Evolutionary conservation across 2,329 filamentous ascomycete genomes (phyloP), one percentile per base, ranked within the genome.

Genomic region (Exophiala spinifera): DNA sequence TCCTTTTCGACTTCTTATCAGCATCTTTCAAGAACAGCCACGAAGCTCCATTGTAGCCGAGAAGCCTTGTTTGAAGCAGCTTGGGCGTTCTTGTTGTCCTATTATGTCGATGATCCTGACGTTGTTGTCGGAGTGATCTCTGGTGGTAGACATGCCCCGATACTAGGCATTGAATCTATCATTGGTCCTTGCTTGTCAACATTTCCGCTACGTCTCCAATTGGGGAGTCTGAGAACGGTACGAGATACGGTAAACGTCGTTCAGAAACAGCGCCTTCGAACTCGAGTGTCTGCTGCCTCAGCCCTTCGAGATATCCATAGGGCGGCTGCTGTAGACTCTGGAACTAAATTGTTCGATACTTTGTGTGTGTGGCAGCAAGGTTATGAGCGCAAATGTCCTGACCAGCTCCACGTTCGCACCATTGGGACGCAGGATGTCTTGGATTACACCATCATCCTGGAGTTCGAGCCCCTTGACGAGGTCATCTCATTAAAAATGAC

Each of bases 331-430:
- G 56, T 86, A 1, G 71, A 77, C 23, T 75, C 82, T 0, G 74
- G 78, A 1, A 77, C 82, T 36, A 71, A 72, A 1, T 70, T 95
- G 0, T 96, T 92, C 62, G 88, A 95, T 61, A 79, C 85, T 0
- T 74, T 96, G 0, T 86, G 95, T 63, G 85, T 91, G 0, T 96
- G 91, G 77, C 91, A 96, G 63, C 86, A 95, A 65, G 87, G 85
- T 0, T 73, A 87, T 1, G 70, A 62, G 15, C 60, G 69, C 1
- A 68, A 69, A 14, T 51, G 74, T 23, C 57, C 61, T 2, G 60
- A 66, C n/a, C 59, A 65, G 3, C 65, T 72, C 63, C 62, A 64
- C 59, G 73, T 92, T 0, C 69, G 65, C 8, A 76, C 90, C 51
- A 67, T 81, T 0, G 77, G 79, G 21, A 83, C 87, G 49, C 69